These are phyloP conservation scores for Sporothrix sp. DNA, from an alignment of 2,329 filamentous ascomycete genomes.

Conservation along the genomic window DNA sequence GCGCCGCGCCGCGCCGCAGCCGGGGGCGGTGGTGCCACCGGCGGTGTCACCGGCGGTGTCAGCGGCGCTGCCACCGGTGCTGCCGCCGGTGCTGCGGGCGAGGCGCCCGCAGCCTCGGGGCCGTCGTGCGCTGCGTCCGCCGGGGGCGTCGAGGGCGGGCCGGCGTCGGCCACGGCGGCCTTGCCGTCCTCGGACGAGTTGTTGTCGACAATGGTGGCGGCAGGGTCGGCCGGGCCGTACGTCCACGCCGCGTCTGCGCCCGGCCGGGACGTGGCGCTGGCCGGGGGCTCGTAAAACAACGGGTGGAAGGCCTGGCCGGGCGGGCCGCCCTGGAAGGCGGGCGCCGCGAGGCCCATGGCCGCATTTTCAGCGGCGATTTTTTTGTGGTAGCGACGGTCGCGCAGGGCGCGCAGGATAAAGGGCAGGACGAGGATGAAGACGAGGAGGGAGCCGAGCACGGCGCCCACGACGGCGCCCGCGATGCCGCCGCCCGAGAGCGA, in stretches of 20 bases:
- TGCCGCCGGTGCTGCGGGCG: not conserved
- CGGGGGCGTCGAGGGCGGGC: not conserved
- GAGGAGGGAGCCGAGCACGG: conserved; percentile 22
- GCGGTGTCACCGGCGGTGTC: not conserved
- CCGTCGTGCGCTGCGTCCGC: not conserved
- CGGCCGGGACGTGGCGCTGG: not conserved
- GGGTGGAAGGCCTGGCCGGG: conserved; percentile 1
- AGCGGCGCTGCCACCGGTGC: not conserved
- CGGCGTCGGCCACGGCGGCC: not conserved
- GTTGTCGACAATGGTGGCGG: conserved; percentile 6
- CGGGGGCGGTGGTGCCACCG: no score
- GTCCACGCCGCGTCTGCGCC: not conserved
- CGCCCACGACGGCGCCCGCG: conserved; percentile 27
- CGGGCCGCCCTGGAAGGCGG: conserved; percentile 5
- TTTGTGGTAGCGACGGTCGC: conserved; percentile 16
- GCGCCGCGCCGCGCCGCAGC: no score
- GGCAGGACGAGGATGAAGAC: conserved; percentile 26
- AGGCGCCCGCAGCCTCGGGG: not conserved
- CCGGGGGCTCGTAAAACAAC: not conserved
- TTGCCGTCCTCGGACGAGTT: conserved; percentile 16
- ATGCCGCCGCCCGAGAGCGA: conserved; percentile 24
- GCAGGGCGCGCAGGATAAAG: conserved; percentile 25
- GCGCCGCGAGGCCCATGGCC: conserved; percentile 24
- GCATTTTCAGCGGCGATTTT: conserved; percentile 20
- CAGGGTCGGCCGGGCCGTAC: not conserved